Percentiles rank a stretch among this genome's conserved stretches.
These are phyloP conservation scores for Microdochium bolleyi DNA, from an alignment of 2,329 filamentous ascomycete species.

Conservation along the genomic window DNA sequence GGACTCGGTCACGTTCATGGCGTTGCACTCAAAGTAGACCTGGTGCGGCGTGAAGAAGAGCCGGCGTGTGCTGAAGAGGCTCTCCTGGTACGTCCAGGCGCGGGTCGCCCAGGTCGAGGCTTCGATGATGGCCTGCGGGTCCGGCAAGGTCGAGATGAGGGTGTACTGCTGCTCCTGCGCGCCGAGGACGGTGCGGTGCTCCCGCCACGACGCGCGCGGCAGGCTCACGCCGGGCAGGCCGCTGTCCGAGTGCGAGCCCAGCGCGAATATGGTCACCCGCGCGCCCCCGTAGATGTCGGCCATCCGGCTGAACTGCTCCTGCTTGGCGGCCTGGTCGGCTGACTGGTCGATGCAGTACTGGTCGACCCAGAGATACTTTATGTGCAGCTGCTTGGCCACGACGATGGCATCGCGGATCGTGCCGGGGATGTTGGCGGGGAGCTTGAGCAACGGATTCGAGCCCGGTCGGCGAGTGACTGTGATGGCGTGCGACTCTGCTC, in stretches of 20 bases:
- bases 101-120: constrained; percentile 1
- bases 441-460: not conserved
- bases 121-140: not conserved
- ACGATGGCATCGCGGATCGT: not conserved
- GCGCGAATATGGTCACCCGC: not conserved
- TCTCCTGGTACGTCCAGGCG: constrained; percentile 6
- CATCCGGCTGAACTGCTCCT: not conserved
- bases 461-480: not conserved
- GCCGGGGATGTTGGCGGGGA: not conserved
- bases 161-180: not conserved
- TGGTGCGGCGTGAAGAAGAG: constrained; percentile 4
- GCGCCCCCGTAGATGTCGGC: not conserved
- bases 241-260: not conserved
- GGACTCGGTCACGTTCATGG: not conserved
- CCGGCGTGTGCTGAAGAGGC: constrained; percentile 2
- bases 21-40: constrained; percentile 6
- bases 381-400: not conserved
- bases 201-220: not conserved
- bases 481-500: not conserved
- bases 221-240: not conserved
- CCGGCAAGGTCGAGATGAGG: not conserved
- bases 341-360: not conserved
- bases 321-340: not conserved
- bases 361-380: constrained; percentile 1
- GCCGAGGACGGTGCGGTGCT: not conserved